Conservation (phyloP, 768 basidiomycete species). For the Dioszegia aurantiaca region DNA sequence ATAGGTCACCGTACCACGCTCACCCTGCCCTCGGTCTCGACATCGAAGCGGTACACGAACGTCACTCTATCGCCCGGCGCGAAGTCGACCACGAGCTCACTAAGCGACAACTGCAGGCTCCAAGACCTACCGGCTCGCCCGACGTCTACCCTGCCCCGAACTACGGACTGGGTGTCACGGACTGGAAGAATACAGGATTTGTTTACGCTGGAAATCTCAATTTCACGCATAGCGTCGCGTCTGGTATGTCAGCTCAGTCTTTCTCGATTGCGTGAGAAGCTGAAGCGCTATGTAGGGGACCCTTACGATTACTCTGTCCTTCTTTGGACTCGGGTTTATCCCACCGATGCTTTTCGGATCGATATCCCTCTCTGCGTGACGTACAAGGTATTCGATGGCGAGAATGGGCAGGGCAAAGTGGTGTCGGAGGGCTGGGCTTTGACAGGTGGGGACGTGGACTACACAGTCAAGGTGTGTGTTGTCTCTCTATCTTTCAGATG, state of each 20-base stretch:
- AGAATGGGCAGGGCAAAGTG: conserved; percentile 32
- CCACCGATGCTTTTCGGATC: conserved; percentile 52
- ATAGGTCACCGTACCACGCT: conserved; percentile 23
- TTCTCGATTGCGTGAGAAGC: background rate
- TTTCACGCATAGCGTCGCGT: conserved; percentile 21
- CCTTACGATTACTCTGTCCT: conserved; percentile 60
- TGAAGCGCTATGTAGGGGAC: conserved; percentile 56
- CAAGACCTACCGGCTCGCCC: conserved; percentile 2
- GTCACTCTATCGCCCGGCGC: conserved; percentile 8
- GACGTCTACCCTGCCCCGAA: conserved; percentile 23
- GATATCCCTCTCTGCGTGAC: conserved; percentile 61
- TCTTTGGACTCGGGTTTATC: conserved; percentile 63
- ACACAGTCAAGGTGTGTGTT: conserved; percentile 56
- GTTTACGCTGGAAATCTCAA: conserved; percentile 29
- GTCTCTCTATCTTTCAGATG: background rate
- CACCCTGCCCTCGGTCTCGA: conserved; percentile 21
- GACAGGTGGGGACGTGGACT: conserved; percentile 62
- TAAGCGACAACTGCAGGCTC: conserved; percentile 7
- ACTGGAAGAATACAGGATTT: conserved; percentile 21
- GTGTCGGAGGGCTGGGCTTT: conserved; percentile 58
- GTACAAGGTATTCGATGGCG: conserved; percentile 55
- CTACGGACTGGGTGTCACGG: conserved; percentile 25
- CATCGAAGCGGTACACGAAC: conserved; percentile 13
- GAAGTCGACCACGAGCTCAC: conserved; percentile 2
- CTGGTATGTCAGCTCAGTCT: conserved; percentile 10